Base-by-base conservation (phyloP, 2,329 filamentous ascomycete species). In the Ramularia endophylla region DNA sequence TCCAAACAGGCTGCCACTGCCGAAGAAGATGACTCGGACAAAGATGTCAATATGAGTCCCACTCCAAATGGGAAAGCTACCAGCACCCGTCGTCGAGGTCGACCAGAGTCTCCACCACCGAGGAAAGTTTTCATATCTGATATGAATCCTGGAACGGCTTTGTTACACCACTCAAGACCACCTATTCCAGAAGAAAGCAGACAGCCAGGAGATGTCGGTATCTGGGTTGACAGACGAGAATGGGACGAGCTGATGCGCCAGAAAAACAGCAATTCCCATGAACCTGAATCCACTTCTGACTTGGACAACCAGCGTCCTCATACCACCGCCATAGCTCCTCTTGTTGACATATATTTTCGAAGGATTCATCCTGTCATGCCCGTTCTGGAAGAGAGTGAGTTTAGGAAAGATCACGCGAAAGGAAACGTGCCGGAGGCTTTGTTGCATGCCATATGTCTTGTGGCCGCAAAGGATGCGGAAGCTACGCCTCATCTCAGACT, bases 321-420 rank as follows among this genome's bases (percentile, higher is more conserved):
- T 63, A 29, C 64, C 59, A 27, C 64, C 56, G 41, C 59, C 52
- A 17, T 59, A 44, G 51, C 55, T 58, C 50, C 64, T 50, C 65
- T 73, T 3, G 55, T 71, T 12, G 60, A 69, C 33, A 64, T 72
- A 8, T 73, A 70, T 52, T 70, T 72, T 39, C 46, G 50, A 27
- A 68, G 64, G 39, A 59, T 73, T 2, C 67, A 73, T 37, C 68
- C 68, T 15, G 54, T 73, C 3, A 59, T 73, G 4, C 70, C 70
- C 2, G 56, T 73, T 2, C 59, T 73, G 17, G 64, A 71, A 48
- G 64, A 67, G 47, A 55, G 61, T 5, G 59, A 67, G 35, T 70
- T 70, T 43, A 60, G 63, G 22, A 54, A 56, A 9, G 56, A 62
- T 40, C 63, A 65, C 40, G 54, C 54, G 8, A 57, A 61, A 13